A percentile compares a stretch with the other conserved stretches of the same genome.
Evolutionary conservation across 2,329 filamentous ascomycete genomes (phyloP).

Genomic region (Sclerotinia glacialis): DNA sequence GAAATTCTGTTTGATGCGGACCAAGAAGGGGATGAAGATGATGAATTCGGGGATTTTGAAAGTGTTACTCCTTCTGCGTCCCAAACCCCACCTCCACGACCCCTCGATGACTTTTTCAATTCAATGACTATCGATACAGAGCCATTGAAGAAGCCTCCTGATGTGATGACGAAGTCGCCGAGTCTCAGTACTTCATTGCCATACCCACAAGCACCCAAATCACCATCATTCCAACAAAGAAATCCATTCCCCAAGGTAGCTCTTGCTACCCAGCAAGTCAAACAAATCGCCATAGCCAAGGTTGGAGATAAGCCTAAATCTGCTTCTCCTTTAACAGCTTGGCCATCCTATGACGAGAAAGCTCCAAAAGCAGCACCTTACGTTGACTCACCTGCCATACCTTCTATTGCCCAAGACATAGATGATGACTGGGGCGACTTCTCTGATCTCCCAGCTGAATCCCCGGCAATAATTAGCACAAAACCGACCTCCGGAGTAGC

Average conservation of each 20-base stretch:
- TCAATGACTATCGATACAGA: conserved; percentile 34
- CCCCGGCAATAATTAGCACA: conserved; percentile 22
- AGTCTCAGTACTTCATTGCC: conserved; percentile 35
- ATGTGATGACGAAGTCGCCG: conserved; percentile 39
- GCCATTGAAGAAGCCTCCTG: conserved; percentile 39
- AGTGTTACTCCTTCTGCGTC: conserved; percentile 44
- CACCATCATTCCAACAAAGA: conserved; percentile 52
- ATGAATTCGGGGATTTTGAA: conserved; percentile 69
- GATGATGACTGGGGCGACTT: conserved; percentile 56
- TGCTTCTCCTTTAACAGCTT: conserved; percentile 36
- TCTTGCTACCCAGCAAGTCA: conserved; percentile 44
- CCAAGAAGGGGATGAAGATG: conserved; percentile 49
- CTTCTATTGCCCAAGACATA: conserved; percentile 37
- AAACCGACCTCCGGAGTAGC: conserved; percentile 24
- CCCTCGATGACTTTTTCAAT: conserved; percentile 39
- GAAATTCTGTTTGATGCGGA: conserved; percentile 42
- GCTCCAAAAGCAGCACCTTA: conserved; percentile 29
- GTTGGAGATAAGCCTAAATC: conserved; percentile 39
- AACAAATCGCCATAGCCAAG: conserved; percentile 36
- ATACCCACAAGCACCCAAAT: conserved; percentile 50
- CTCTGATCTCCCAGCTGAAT: conserved; percentile 43
- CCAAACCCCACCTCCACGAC: conserved; percentile 26
- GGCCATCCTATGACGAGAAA: conserved; percentile 34
- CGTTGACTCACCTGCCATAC: conserved; percentile 33
- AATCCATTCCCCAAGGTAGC: conserved; percentile 53